Percentiles rank a stretch among this genome's conserved stretches.
phyloP scores from a whole-genome alignment of 345 rosid species.

The Cardiospermum halicacabum region DNA sequence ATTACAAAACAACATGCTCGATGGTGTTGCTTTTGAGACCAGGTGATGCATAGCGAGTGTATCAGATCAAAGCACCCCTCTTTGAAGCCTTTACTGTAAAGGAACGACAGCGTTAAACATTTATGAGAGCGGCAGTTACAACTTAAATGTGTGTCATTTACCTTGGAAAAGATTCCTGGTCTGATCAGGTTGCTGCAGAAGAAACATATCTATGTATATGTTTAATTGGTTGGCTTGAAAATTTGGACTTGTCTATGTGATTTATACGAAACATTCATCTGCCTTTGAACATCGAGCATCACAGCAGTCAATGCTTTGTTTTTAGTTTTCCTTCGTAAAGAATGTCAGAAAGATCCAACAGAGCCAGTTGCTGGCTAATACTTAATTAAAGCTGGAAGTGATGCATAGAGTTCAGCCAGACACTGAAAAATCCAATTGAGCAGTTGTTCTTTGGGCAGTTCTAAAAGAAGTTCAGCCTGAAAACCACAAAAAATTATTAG shows the following conservation, averaged over 20 bases:
- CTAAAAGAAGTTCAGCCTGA: conserved; percentile 94
- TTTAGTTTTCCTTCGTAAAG: background rate
- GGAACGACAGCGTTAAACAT: background rate
- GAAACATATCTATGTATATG: background rate
- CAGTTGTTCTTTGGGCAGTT: conserved; percentile 83
- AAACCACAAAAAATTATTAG: background rate
- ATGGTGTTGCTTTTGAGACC: background rate
- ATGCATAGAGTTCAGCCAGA: conserved; percentile 80
- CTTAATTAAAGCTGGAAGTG: conserved; percentile 75
- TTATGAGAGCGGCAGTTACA: background rate
- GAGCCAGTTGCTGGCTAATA: conserved; percentile 35
- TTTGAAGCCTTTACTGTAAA: conserved; percentile 1
- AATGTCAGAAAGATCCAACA: background rate
- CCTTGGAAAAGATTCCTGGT: conserved; percentile 4
- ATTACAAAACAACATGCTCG: background rate
- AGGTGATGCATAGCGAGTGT: background rate
- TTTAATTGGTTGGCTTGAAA: background rate
- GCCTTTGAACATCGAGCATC: background rate
- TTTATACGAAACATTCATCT: background rate
- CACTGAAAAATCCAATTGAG: conserved; percentile 92
- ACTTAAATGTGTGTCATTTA: background rate
- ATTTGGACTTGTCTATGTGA: background rate
- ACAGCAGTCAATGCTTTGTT: background rate
- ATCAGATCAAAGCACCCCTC: background rate
- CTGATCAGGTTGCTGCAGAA: background rate